Base-by-base conservation (phyloP, 2,329 filamentous ascomycete species). In the Metarhizium anisopliae region DNA sequence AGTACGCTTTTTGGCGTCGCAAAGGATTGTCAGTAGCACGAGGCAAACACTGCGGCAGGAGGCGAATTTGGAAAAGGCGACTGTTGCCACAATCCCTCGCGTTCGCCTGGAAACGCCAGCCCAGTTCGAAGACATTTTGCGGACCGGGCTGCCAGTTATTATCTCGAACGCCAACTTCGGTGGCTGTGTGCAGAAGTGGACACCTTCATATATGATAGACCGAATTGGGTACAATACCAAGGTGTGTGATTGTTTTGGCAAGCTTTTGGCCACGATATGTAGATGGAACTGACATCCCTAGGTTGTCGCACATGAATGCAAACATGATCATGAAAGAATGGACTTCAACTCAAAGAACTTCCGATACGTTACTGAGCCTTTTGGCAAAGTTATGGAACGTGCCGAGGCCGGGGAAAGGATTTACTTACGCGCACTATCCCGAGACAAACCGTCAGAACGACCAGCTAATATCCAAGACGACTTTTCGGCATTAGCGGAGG, bases 321-420 rank as follows among this genome's bases (percentile, higher is more conserved):
- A 76, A 6, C 56, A 53, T 32, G 62, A 69, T 29, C 77, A 75
- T 4, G 75, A 81, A 35, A 80, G 80, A 50, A 90, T 95, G 86
- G 86, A 89, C 62, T 95, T 96, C 66, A 84, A 84, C 56, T 75
- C 78, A 50, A 95, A 95, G 70, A 95, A 95, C 68, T 95, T 95
- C 66, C 72, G 74, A 42, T 95, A 95, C 66, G 75, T 80, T 8
- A 89, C 83, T 4, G 84, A 85, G 59, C 65, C 74, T 2, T 90
- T 95, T 61, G 79, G 77, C 1, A 71, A 77, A 0, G 91, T 95
- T 66, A 74, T 92, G 52, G 68, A 80, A 38, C 77, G 80, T 52
- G 80, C 84, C 18, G 69, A 77, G 20, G 66, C 68, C 5, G 87
- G 87, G 11, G 78, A 78, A 45, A 80, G 79, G 58, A 73, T 91